phyloP scores from a whole-genome alignment of 805 yeast species.

The Myxozyma melibiosi region DNA sequence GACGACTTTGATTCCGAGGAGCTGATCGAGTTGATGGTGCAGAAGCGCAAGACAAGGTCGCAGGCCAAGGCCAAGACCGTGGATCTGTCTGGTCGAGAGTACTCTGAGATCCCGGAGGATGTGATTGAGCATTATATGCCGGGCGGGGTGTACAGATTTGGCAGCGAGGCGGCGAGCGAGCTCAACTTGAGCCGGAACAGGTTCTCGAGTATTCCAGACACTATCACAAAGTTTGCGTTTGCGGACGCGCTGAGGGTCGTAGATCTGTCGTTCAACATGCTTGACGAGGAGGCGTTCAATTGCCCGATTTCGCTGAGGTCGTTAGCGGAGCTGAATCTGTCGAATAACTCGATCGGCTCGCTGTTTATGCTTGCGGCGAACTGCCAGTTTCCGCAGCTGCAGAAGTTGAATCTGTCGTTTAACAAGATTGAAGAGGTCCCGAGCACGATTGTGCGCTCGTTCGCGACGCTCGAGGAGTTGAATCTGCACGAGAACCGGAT shows the following conservation, averaged over 20 bases:
- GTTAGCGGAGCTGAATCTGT: conserved; percentile 17
- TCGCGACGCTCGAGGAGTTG: conserved; percentile 26
- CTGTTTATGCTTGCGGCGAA: conserved; percentile 19
- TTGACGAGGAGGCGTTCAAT: conserved; percentile 22
- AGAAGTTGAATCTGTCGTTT: conserved; percentile 24
- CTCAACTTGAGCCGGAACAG: conserved; percentile 18
- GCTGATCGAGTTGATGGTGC: conserved; percentile 12
- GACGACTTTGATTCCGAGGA: conserved; percentile 11
- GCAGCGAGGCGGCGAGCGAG: conserved; percentile 14
- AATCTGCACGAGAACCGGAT: conserved; percentile 30
- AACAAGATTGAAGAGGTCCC: conserved; percentile 27
- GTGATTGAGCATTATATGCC: conserved; percentile 20
- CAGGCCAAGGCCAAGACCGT: conserved; percentile 9
- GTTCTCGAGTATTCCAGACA: conserved; percentile 19
- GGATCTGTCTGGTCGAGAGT: conserved; percentile 25
- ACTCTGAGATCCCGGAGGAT: conserved; percentile 10
- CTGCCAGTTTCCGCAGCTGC: conserved; percentile 16
- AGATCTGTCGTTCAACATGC: conserved; percentile 27
- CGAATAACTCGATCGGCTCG: conserved; percentile 18
- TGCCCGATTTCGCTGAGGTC: conserved; percentile 12
- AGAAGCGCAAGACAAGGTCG: conserved; percentile 14
- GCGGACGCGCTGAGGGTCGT: conserved; percentile 17
- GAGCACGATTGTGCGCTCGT: conserved; percentile 16
- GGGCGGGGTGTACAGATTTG: conserved; percentile 14
- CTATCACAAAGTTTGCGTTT: conserved; percentile 23